Base-by-base conservation (phyloP, 2,329 filamentous ascomycete genomes). In the Magnaporthiopsis incrustans region DNA sequence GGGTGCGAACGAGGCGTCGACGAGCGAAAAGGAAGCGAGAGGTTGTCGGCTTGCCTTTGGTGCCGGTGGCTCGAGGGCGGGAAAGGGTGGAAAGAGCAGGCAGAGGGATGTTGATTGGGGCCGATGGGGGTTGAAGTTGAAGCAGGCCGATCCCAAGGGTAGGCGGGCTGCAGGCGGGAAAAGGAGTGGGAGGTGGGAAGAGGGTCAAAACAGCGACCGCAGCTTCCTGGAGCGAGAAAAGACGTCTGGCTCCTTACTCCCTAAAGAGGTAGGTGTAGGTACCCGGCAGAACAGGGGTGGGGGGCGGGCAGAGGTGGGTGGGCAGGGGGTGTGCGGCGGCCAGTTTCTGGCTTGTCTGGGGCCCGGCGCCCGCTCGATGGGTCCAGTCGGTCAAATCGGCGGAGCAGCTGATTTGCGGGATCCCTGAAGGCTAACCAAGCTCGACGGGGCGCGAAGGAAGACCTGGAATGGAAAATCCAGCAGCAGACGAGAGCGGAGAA, bases 141-240 rank as follows among this genome's bases (percentile, higher is more conserved):
- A n/a, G 26, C 58, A 60, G 22, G 58, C 58, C 58, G 27, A n/a
- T 30, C 58, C 18, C 33, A 60, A 53, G 44, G 44, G 22, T 30
- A 30, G 30, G 30, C n/a, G 44, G 33, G 32, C 59, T 53, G 53
- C 38, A 44, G 38, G 38, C 38, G 38, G 62, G 4, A 27, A 26
- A 61, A 44, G 22, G 59, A 59, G 53, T 53, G 32, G n/a, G 12
- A n/a, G 57, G 38, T 50, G 50, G 22, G 30, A 58, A 38, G 53
- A 27, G 27, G 56, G 32, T 56, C 25, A 57, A 63, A 59, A 57
- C 38, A 59, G 14, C 61, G 14, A 18, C 44, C 60, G 60, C 56
- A 44, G 35, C 50, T 61, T 32, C 33, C 33, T 35, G 5, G 35
- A 4, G 44, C 6, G 22, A 53, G 8, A 53, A 53, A 53, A 53